Conservation (phyloP, 352 stramenopile genomes). For the Phytophthora kernoviae region DNA sequence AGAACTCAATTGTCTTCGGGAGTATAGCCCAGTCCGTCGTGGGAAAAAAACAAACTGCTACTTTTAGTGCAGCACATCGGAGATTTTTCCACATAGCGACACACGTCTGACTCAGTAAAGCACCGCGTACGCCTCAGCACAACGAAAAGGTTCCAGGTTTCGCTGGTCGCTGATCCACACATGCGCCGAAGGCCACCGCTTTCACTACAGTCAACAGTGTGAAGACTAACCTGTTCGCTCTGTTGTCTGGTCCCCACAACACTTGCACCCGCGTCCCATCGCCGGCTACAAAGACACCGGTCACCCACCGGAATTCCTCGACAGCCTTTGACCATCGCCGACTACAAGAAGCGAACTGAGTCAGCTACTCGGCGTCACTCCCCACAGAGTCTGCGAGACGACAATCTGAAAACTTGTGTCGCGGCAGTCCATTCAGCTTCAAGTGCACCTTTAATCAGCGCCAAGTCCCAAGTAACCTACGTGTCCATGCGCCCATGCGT, state of each 20-base stretch:
- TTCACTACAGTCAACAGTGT: background rate
- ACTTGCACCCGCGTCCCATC: background rate
- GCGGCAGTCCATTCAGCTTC: conserved; percentile 1
- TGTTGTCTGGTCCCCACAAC: no score
- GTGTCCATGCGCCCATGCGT: conserved; percentile 4
- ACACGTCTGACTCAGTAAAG: no score
- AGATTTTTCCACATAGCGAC: no score
- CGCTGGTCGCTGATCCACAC: background rate
- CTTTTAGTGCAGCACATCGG: no score
- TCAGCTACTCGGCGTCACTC: background rate
- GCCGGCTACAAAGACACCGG: background rate
- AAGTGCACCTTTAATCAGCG: background rate
- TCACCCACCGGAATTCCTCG: conserved; percentile 1
- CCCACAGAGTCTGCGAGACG: no score
- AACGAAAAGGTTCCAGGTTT: no score
- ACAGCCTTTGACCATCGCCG: background rate
- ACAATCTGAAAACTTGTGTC: background rate
- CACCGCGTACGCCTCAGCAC: no score
- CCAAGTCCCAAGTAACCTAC: conserved; percentile 2
- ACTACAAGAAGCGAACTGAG: conserved; percentile 1
- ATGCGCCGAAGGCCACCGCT: background rate
- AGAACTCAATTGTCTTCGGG: no score
- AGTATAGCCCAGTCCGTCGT: no score
- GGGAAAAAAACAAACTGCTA: no score
- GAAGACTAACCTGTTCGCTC: background rate